Percentiles rank a stretch among this genome's conserved stretches.
These are phyloP conservation scores for Fusarium succisae DNA, from an alignment of 2,329 filamentous ascomycete species.

Conservation along the genomic window DNA sequence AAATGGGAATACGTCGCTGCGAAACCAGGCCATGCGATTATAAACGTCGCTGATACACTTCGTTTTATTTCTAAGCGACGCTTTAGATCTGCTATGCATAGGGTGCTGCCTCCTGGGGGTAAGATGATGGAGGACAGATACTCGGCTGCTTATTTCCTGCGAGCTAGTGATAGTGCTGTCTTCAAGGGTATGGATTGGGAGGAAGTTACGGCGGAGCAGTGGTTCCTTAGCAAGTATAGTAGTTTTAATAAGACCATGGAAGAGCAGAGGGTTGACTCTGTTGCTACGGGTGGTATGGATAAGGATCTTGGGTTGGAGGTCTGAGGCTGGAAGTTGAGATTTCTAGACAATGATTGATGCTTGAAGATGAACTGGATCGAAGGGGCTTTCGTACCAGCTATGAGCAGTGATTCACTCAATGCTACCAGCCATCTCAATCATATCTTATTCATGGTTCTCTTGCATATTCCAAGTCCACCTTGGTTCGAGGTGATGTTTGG, in stretches of 20 bases:
- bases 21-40: not conserved
- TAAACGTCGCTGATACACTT: not conserved
- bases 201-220: not conserved
- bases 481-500: too few relatives aligned
- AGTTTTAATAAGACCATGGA: not conserved
- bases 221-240: not conserved
- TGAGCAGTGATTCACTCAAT: rapidly evolving
- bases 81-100: not conserved
- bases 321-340: not conserved
- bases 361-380: not conserved
- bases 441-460: rapidly evolving
- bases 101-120: not conserved
- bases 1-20: not conserved
- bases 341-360: rapidly evolving
- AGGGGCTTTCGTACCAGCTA: too few relatives aligned
- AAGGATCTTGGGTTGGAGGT: not conserved
- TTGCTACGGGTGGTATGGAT: not conserved
- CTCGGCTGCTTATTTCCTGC: not conserved
- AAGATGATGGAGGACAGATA: not conserved
- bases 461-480: rapidly evolving
- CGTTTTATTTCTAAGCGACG: not conserved
- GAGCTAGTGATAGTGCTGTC: not conserved
- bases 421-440: rapidly evolving
- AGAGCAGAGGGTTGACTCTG: not conserved
- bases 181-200: not conserved